These are phyloP conservation scores for Petunia hybrid DNA, from an alignment of 305 asterid genomes.

Conservation along the genomic window DNA sequence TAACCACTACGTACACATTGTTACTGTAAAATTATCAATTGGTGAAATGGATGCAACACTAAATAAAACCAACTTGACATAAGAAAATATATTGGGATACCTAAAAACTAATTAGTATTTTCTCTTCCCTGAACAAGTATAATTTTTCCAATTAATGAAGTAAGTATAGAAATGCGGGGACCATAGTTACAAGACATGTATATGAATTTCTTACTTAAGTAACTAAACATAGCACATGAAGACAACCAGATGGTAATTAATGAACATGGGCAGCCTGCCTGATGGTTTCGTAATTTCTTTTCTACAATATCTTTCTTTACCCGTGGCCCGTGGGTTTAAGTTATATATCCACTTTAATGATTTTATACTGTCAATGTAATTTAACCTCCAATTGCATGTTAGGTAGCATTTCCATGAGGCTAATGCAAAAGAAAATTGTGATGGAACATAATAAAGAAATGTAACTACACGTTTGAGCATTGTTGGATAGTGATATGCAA, in stretches of 20 bases:
- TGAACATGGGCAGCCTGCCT: constrained; percentile 32
- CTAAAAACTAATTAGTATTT: constrained; percentile 18
- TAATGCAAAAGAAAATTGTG: too few relatives aligned
- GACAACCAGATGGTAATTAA: constrained; percentile 33
- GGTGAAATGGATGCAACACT: neutral
- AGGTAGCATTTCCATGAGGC: neutral
- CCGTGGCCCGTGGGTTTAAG: neutral
- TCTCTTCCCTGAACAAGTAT: neutral
- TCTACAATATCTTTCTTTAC: neutral
- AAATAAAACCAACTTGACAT: constrained; percentile 26
- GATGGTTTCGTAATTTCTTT: too few relatives aligned
- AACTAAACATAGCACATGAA: constrained; percentile 36
- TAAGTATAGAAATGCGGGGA: neutral
- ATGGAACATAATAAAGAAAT: too few relatives aligned
- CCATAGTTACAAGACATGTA: neutral
- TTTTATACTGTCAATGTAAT: neutral
- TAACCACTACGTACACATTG: constrained; percentile 34
- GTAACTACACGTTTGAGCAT: too few relatives aligned
- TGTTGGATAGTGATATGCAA: too few relatives aligned
- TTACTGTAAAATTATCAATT: neutral
- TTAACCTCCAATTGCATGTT: neutral
- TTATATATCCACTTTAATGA: neutral
- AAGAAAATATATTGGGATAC: constrained; percentile 15
- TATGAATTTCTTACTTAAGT: neutral
- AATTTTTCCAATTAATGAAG: neutral